phyloP scores from a whole-genome alignment of 2,329 filamentous ascomycete species.

The Fusarium sp. region DNA sequence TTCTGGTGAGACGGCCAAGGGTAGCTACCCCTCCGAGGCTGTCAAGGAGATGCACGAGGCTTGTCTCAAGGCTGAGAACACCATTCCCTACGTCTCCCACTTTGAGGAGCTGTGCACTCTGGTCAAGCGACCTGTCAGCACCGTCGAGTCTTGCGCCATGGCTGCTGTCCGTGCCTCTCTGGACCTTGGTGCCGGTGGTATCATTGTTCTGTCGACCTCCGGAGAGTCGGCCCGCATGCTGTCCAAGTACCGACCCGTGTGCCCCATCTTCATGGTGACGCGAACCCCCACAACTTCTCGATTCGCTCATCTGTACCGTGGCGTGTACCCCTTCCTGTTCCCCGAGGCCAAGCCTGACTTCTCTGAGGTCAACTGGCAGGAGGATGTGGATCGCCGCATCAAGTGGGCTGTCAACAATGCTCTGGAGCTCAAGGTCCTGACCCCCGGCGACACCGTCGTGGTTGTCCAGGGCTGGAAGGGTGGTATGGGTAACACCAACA shows the following conservation, averaged over 20 bases:
- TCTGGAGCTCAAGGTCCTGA: constrained; percentile 79
- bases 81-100: constrained; percentile 94
- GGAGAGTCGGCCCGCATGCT: constrained; percentile 93
- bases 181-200: constrained; percentile 94
- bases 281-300: constrained; percentile 82
- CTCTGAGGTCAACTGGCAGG: constrained; percentile 91
- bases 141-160: constrained; percentile 95
- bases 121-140: constrained; percentile 81
- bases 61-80: constrained; percentile 94
- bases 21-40: constrained; percentile 88
- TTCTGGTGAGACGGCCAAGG: constrained; percentile 98
- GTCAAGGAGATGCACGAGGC: constrained; percentile 99
- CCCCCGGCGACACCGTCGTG: constrained; percentile 75
- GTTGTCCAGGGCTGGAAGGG: constrained; percentile 92
- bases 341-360: constrained; percentile 95
- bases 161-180: constrained; percentile 94
- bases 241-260: constrained; percentile 98
- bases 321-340: constrained; percentile 98
- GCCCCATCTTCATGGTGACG: constrained; percentile 99
- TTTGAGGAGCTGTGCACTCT: constrained; percentile 94
- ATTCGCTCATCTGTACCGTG: constrained; percentile 95
- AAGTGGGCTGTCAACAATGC: constrained; percentile 95
- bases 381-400: constrained; percentile 96
- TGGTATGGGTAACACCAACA: constrained; percentile 92
- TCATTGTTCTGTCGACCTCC: constrained; percentile 94